A percentile compares a stretch with the other conserved stretches of the same genome.
phyloP scores from a whole-genome alignment of 768 basidiomycete species.

The Trametes punicea region DNA sequence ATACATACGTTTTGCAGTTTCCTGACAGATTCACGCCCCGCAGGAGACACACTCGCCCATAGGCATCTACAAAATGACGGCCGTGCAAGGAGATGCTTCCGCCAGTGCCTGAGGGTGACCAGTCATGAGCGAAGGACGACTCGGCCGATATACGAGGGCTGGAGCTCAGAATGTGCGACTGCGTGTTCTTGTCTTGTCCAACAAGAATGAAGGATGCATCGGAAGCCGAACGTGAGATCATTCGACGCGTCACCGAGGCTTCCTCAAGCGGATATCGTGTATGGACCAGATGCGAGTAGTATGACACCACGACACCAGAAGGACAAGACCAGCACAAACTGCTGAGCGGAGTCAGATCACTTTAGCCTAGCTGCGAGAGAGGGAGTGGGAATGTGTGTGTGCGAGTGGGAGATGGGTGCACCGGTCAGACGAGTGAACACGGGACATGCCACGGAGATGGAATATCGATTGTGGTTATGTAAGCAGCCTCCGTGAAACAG shows the following conservation, averaged over 20 bases:
- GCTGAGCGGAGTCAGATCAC: too few relatives aligned
- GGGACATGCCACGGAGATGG: too few relatives aligned
- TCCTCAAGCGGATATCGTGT: too few relatives aligned
- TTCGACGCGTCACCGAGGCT: not conserved
- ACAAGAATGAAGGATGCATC: conserved; percentile 27
- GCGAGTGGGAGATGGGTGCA: too few relatives aligned
- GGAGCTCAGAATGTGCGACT: not conserved
- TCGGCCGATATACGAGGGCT: not conserved
- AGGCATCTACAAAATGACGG: conserved; percentile 76
- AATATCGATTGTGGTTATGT: too few relatives aligned
- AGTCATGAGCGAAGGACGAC: conserved; percentile 71
- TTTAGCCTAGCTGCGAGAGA: too few relatives aligned
- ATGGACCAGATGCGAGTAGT: too few relatives aligned
- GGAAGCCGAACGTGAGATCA: conserved; percentile 22
- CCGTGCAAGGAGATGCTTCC: conserved; percentile 59
- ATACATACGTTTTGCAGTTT: conserved; percentile 71
- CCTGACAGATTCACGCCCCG: conserved; percentile 88
- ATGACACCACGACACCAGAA: too few relatives aligned
- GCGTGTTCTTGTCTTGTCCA: conserved; percentile 3
- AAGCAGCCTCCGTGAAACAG: too few relatives aligned
- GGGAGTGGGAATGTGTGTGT: too few relatives aligned
- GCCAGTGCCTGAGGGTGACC: conserved; percentile 56
- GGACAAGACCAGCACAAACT: too few relatives aligned
- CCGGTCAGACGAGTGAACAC: too few relatives aligned
- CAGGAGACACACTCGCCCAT: conserved; percentile 75